Evolutionary conservation across 1,284 basidiomycete species (phyloP), one percentile per base, ranked within the genome.

Genomic region (Microbotryum silenes-acaulis): DNA sequence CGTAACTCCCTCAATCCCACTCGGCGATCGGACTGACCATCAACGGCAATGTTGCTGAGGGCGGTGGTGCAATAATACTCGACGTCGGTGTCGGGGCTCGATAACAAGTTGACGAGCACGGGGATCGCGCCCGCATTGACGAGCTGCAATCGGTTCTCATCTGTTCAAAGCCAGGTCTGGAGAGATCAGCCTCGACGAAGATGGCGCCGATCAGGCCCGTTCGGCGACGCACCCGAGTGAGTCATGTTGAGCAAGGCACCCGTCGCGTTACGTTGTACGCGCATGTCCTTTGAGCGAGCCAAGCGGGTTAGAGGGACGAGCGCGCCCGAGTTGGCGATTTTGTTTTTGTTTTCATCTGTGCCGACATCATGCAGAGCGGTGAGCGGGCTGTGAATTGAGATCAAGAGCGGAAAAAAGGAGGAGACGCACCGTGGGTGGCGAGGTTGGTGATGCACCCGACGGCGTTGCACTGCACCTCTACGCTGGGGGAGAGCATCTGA

Each of bases 41-140:
- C 92, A 7, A 97, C 92, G 47, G 96, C 96, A 71, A 99, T 99
- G 76, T 99, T 99, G 75, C 90, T 93, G 66, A 99, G 79, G 0
- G 96, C 96, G 27, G 96, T 99, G 7, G 96, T 99, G 78, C 96
- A 99, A 76, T 99, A 99, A 75, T 99, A 99, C 77, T 99, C 96
- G 2, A 98, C 96, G 75, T 98, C 94, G 23, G 94, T 98, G 75
- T 99, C 94, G 50, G 89, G 85, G n/a, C 91, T 94, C 74, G 93
- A 94, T 61, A 99, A 81, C 46, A 99, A 80, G 72, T 87, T 88
- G 69, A 99, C 96, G 29, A 98, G 84, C 45, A 98, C 96, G 16
- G 96, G 96, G 64, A 98, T 97, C 23, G 96, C 96, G 16, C 96
- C 96, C 29, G 96, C 96, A 71, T 93, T 96, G 71, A 99, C 96